Base-by-base conservation (phyloP, 225 moss, liverwort and hornwort genomes). In the Pleurozium schreberi region DNA sequence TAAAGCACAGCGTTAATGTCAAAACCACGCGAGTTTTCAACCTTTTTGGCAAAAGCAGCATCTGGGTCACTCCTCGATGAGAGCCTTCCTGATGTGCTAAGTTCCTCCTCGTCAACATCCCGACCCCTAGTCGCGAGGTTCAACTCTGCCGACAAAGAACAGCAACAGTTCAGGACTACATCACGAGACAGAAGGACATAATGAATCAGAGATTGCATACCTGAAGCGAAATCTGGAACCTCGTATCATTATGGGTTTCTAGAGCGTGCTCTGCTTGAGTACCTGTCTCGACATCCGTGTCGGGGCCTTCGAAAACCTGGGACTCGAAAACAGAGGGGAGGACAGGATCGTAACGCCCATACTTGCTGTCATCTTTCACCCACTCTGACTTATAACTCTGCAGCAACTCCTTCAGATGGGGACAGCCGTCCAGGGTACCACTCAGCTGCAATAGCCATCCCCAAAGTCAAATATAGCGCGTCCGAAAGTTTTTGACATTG, bases 311-410 rank as follows among this genome's bases (percentile, higher is more conserved):
- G 88, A 96, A 98, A 52, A 95, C 93, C 88, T 97, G 97, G 59
- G 95, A 90, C 87, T 98, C 97, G 90, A 98, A 97, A n/a, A 89
- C 87, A 86, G 96, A 96, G 87, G 91, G 92, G 26, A 87, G 93
- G 25, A 98, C 93, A 93, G 96, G 95, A 88, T 97, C 95, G 68
- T 93, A 96, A 89, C 95, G 98, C 77, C 98, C 98, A 89, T 98
- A 98, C 81, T 98, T 98, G 93, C 93, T 93, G 89, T 97, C 98
- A 92, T 98, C 98, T 92, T 98, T 98, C 8, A 98, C 93, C 98
- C 98, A 98, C 90, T 97, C 98, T 77, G 96, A 92, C 92, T 95
- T 97, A 88, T 96, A 96, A 85, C 96, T 95, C 63, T 97, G 93
- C 75, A 96, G 90, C 83, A 98, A 93, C 93, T 98, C 98, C 91